Evolutionary conservation across 2,329 filamentous ascomycete genomes (phyloP).

Genomic region (Fusarium circinatum): DNA sequence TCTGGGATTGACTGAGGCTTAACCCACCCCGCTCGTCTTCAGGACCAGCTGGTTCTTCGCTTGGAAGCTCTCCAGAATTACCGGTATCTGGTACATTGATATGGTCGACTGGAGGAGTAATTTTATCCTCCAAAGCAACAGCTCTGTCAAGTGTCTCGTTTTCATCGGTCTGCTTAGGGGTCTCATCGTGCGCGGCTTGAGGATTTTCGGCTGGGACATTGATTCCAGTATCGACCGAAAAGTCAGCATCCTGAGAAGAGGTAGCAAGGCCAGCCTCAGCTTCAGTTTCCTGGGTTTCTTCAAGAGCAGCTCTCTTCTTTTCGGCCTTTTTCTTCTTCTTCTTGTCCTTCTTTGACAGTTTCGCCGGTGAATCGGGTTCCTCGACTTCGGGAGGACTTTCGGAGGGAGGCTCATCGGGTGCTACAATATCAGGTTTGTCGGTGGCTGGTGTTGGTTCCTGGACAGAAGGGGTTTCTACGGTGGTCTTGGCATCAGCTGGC

Average conservation of each 20-base stretch:
- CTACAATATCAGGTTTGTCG: conserved; percentile 17
- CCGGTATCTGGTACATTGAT: conserved; percentile 30
- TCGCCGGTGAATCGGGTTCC: conserved; percentile 38
- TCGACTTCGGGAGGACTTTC: conserved; percentile 29
- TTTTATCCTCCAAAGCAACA: conserved; percentile 5
- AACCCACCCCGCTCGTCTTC: conserved; percentile 47
- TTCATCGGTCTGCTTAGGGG: conserved; percentile 26
- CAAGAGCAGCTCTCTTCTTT: conserved; percentile 45
- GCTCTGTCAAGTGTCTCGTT: conserved; percentile 15
- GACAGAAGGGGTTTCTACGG: conserved; percentile 31
- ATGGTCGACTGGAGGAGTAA: conserved; percentile 15
- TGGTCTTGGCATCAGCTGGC: conserved; percentile 41
- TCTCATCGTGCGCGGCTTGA: conserved; percentile 25
- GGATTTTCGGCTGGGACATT: conserved; percentile 15
- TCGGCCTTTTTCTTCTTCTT: conserved; percentile 46
- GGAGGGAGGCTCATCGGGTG: conserved; percentile 18
- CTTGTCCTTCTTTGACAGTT: conserved; percentile 50
- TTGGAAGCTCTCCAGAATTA: conserved; percentile 35
- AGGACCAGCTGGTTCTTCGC: conserved; percentile 41
- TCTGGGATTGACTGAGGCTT: conserved; percentile 45
- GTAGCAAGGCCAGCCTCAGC: conserved; percentile 27
- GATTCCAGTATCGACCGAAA: conserved; percentile 18
- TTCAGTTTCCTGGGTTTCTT: conserved; percentile 32
- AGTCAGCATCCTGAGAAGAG: conserved; percentile 25
- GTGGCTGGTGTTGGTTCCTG: conserved; percentile 32